Percentiles rank a stretch among this genome's conserved stretches.
Conservation (phyloP, 2,329 filamentous ascomycete species). For the Coleophoma eucalyptorum region DNA sequence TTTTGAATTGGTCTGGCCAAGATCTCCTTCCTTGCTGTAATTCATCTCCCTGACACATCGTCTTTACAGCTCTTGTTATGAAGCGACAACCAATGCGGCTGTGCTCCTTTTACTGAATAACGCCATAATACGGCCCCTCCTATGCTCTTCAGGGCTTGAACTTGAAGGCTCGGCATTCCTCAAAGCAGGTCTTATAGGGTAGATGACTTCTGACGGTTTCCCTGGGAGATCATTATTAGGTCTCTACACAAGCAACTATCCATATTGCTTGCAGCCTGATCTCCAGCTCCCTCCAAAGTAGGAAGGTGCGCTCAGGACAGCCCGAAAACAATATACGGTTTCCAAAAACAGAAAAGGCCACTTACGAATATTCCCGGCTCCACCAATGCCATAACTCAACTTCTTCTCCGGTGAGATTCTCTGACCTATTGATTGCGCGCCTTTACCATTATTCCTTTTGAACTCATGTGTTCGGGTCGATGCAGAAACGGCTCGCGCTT, state of each 20-base stretch:
- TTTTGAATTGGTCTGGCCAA: too few relatives aligned
- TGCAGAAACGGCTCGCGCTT: background rate
- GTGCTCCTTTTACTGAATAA: too few relatives aligned
- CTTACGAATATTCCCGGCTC: conserved; percentile 26
- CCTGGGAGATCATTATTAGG: conserved; percentile 10
- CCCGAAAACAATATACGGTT: background rate
- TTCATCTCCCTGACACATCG: too few relatives aligned
- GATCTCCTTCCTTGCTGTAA: too few relatives aligned
- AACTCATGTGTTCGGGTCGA: too few relatives aligned
- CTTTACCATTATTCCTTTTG: too few relatives aligned
- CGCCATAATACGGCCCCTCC: conserved; percentile 9
- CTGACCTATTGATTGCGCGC: too few relatives aligned
- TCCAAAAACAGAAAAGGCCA: conserved; percentile 1
- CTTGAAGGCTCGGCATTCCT: conserved; percentile 13
- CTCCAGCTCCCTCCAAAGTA: too few relatives aligned
- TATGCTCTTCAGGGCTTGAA: conserved; percentile 10
- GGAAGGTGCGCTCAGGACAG: too few relatives aligned
- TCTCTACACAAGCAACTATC: background rate
- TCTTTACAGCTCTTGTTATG: too few relatives aligned
- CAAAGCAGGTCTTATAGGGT: conserved; percentile 15
- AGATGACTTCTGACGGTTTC: conserved; percentile 24
- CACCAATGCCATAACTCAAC: conserved; percentile 26
- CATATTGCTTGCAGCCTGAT: too few relatives aligned
- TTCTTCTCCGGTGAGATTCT: conserved; percentile 11
- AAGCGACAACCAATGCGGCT: too few relatives aligned